Evolutionary conservation across 2,329 filamentous ascomycete genomes (phyloP), one percentile per base, ranked within the genome.

Genomic region (Beauveria varroae): DNA sequence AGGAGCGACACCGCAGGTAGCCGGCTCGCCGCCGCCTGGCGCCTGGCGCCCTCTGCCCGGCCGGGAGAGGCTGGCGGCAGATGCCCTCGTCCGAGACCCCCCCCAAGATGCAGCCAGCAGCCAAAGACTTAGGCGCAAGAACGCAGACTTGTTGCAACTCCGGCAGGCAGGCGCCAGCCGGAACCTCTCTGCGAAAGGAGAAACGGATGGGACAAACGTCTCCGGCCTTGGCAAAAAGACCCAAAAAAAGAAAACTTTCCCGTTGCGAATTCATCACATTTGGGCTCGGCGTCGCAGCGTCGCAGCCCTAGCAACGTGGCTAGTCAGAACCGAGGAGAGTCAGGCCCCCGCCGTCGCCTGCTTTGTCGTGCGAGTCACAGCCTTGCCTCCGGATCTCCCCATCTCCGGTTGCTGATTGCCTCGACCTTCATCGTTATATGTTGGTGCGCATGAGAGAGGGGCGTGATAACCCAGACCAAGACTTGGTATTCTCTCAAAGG

Each of bases 311-410:
- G 46, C 46, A 41, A 50, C 41, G 10, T 43, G 24, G 51, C 46
- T 43, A 40, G 30, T 51, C 24, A 10, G 22, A 50, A 51, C 46
- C 34, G 46, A 58, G 56, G 14, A 57, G 20, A 57, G 20, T 10
- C 43, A 57, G 28, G 16, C 34, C 28, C 34, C 28, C 20, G 24
- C 37, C 18, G 16, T 26, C 24, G 24, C 28, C 24, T 18, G 43
- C 22, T 34, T 7, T 26, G 53, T 51, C 46, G 56, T 41, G 34
- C 56, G 34, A 58, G 56, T 57, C 34, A 46, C 46, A 58, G 56
- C 46, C 56, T 58, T n/a, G 46, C 37, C 46, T 41, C 56, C 37
- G 20, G 22, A 40, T 50, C 44, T 49, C 55, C 44, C 34, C 34
- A 37, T 37, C 5, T 16, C 12, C 34, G 14, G 10, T 16, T 37